Percentiles rank a stretch among this genome's conserved stretches.
Conservation (phyloP, 257 asterid species). For the Gentiana dahurica region DNA sequence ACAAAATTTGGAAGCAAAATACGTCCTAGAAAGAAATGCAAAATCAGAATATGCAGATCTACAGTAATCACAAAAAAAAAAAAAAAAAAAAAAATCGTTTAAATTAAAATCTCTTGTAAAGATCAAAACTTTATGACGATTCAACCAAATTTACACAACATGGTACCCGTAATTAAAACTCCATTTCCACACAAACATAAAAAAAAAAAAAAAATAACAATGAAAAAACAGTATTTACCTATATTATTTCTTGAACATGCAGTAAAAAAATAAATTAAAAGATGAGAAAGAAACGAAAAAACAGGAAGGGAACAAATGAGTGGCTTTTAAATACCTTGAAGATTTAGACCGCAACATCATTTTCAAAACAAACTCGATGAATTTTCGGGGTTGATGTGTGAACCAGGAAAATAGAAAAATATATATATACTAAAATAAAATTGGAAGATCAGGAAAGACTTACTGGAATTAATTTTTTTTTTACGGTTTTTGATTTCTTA, state of each 20-base stretch:
- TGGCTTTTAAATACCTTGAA: slow-evolving; percentile 38
- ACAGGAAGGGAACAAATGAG: background rate
- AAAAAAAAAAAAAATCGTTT: slow-evolving; percentile 5
- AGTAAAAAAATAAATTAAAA: slow-evolving; percentile 11
- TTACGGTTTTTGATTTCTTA: no score
- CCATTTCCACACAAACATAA: background rate
- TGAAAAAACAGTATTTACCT: background rate
- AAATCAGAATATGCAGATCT: slow-evolving; percentile 50
- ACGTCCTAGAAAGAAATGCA: slow-evolving; percentile 45
- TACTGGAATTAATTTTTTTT: no score
- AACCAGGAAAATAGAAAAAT: background rate
- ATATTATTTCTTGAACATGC: background rate
- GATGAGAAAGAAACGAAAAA: slow-evolving; percentile 12
- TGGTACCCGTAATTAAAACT: no score
- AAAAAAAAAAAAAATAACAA: background rate
- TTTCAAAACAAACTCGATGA: slow-evolving; percentile 12
- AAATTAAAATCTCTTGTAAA: slow-evolving; percentile 9
- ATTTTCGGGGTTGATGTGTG: slow-evolving; percentile 25
- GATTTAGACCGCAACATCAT: slow-evolving; percentile 74
- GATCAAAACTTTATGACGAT: slow-evolving; percentile 4
- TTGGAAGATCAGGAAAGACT: slow-evolving; percentile 29
- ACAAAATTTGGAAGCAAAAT: slow-evolving; percentile 63
- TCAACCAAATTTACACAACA: no score
- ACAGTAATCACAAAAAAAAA: slow-evolving; percentile 3
- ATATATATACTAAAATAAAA: slow-evolving; percentile 3